Evolutionary conservation across 306 rosid genomes (phyloP).

Genomic region (Cucurbita ficifolia): DNA sequence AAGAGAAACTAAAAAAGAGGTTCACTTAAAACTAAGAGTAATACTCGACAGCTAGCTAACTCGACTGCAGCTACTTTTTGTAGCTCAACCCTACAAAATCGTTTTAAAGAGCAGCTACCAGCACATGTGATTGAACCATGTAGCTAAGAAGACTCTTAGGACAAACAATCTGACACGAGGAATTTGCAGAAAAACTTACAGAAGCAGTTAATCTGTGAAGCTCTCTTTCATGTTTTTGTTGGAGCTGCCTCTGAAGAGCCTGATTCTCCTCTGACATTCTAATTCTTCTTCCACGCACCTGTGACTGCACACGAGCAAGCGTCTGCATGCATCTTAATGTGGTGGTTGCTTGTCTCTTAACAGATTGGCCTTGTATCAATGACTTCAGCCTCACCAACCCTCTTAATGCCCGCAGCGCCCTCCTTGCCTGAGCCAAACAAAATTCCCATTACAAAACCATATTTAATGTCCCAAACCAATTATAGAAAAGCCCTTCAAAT

Average conservation of each 20-base stretch:
- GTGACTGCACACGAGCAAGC: slow-evolving; percentile 58
- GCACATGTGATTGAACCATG: no score
- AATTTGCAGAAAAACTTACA: slow-evolving; percentile 23
- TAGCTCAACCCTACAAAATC: no score
- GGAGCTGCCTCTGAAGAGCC: slow-evolving; percentile 54
- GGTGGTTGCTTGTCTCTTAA: slow-evolving; percentile 63
- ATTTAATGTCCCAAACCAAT: background rate
- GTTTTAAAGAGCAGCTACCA: no score
- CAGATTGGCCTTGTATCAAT: slow-evolving; percentile 59
- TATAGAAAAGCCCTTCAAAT: background rate
- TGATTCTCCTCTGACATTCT: slow-evolving; percentile 82
- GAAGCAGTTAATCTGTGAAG: slow-evolving; percentile 38
- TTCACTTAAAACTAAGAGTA: background rate
- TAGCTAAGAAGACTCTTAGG: background rate
- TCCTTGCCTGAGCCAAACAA: slow-evolving; percentile 47
- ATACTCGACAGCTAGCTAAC: background rate
- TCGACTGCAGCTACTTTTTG: background rate
- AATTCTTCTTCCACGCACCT: slow-evolving; percentile 57
- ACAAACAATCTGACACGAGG: background rate
- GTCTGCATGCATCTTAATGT: slow-evolving; percentile 90
- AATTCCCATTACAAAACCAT: background rate
- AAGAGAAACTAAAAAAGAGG: background rate
- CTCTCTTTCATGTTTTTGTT: slow-evolving; percentile 51
- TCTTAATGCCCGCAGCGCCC: slow-evolving; percentile 52
- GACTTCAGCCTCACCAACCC: slow-evolving; percentile 75